Conservation (phyloP, 164 flowering plant genomes). For the Cinnamomum micranthum region DNA sequence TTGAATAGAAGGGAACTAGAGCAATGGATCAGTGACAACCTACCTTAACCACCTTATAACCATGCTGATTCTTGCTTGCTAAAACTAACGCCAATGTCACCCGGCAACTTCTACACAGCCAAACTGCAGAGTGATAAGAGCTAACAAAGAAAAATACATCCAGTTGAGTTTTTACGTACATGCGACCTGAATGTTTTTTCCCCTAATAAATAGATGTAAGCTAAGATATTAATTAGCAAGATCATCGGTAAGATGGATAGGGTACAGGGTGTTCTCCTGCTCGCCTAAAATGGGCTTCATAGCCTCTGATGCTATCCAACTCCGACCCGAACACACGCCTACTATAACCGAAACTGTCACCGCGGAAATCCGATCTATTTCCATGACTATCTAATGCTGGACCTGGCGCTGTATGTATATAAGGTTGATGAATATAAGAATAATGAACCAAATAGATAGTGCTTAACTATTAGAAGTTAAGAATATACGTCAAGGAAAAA, state of each 20-base stretch:
- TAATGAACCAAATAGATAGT: too few species aligned
- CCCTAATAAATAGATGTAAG: background rate
- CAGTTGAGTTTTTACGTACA: too few species aligned
- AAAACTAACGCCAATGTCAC: too few species aligned
- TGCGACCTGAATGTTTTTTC: background rate
- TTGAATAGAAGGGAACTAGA: too few species aligned
- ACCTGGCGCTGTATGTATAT: constrained; percentile 29
- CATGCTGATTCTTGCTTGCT: too few species aligned
- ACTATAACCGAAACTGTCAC: constrained; percentile 39
- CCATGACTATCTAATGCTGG: constrained; percentile 44
- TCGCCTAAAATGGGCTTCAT: constrained; percentile 36
- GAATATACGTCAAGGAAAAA: background rate
- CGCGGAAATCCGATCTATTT: constrained; percentile 36
- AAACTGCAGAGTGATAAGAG: too few species aligned
- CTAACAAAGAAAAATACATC: too few species aligned
- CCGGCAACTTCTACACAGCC: too few species aligned
- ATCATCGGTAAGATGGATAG: constrained; percentile 23
- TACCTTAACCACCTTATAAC: too few species aligned
- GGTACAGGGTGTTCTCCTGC: constrained; percentile 18
- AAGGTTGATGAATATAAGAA: background rate
- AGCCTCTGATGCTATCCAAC: constrained; percentile 28
- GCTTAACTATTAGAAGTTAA: background rate
- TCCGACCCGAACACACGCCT: constrained; percentile 44
- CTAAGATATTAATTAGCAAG: background rate
- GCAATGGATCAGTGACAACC: too few species aligned